phyloP scores from a whole-genome alignment of 495 filamentous ascomycete species.

The Penicillium samsonianum region DNA sequence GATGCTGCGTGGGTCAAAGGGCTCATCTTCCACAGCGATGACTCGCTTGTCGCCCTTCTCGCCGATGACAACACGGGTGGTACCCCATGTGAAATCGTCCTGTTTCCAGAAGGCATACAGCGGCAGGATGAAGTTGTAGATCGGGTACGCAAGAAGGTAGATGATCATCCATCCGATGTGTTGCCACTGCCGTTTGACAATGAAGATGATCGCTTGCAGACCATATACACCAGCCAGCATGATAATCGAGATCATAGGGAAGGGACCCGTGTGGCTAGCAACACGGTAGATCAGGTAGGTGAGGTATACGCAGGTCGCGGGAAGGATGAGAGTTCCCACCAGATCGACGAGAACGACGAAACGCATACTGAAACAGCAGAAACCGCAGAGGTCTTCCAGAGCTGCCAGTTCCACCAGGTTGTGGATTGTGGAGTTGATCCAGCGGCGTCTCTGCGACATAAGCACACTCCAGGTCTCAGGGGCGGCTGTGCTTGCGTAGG shows the following conservation, averaged over 20 bases:
- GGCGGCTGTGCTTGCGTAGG: constrained; percentile 88
- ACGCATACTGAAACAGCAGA: constrained; percentile 99
- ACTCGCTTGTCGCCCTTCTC: constrained; percentile 89
- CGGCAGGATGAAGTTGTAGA: constrained; percentile 89
- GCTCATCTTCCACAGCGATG: constrained; percentile 82
- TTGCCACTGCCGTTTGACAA: constrained; percentile 95
- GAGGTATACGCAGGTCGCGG: constrained; percentile 86
- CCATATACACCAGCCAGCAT: constrained; percentile 92
- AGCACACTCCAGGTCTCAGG: constrained; percentile 92
- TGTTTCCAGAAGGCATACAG: constrained; percentile 99
- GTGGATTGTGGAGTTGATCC: constrained; percentile 99
- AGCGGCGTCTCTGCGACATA: constrained; percentile 90
- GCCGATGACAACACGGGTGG: constrained; percentile 74
- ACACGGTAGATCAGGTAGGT: constrained; percentile 86
- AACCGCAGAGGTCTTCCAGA: constrained; percentile 90
- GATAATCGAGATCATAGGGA: constrained; percentile 83
- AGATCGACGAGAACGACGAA: constrained; percentile 97
- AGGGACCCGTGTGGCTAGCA: constrained; percentile 66
- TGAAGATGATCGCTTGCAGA: constrained; percentile 93
- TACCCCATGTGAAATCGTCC: constrained; percentile 75
- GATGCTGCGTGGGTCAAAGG: constrained; percentile 87
- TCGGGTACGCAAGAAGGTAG: constrained; percentile 89
- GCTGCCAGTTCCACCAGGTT: constrained; percentile 87
- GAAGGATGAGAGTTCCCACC: constrained; percentile 88
- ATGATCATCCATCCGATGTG: constrained; percentile 99